Evolutionary conservation across 2,329 filamentous ascomycete species (phyloP).

Genomic region (Phialophora verrucosa): DNA sequence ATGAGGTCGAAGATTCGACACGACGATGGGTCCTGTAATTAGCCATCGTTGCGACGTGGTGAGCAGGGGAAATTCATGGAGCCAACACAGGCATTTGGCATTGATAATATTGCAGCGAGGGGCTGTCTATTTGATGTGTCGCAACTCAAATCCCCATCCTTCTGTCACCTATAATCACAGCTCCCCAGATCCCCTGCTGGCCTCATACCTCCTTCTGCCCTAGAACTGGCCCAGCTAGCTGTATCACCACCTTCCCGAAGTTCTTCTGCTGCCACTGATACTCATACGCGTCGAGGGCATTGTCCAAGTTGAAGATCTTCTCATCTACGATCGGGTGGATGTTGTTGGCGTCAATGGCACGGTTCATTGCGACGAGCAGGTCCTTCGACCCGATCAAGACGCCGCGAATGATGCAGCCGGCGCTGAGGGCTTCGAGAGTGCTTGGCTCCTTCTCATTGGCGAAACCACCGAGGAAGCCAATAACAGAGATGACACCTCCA

Average conservation of each 20-base stretch:
- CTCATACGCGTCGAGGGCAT: slow-evolving; percentile 61
- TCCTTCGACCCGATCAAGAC: slow-evolving; percentile 62
- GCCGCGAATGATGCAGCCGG: slow-evolving; percentile 63
- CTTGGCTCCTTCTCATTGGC: slow-evolving; percentile 51
- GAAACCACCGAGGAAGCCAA: slow-evolving; percentile 59
- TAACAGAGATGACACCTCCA: slow-evolving; percentile 58
- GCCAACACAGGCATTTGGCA: too few relatives aligned
- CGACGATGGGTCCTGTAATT: neutral
- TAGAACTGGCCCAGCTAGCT: slow-evolving; percentile 12
- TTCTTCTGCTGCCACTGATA: slow-evolving; percentile 62
- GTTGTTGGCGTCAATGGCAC: slow-evolving; percentile 63
- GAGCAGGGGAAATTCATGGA: neutral
- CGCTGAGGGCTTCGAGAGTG: slow-evolving; percentile 58
- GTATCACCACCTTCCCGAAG: slow-evolving; percentile 61
- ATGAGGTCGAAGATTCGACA: neutral
- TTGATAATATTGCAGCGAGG: too few relatives aligned
- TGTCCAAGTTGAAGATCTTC: slow-evolving; percentile 60
- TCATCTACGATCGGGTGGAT: slow-evolving; percentile 65
- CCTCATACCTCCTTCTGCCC: neutral
- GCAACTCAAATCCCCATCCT: neutral
- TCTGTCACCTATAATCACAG: too few relatives aligned
- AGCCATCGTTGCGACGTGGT: neutral
- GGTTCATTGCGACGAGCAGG: slow-evolving; percentile 65
- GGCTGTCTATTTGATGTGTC: too few relatives aligned
- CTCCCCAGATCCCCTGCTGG: neutral